Conservation (phyloP, 495 filamentous ascomycete genomes). For the Copromyces sp. region DNA sequence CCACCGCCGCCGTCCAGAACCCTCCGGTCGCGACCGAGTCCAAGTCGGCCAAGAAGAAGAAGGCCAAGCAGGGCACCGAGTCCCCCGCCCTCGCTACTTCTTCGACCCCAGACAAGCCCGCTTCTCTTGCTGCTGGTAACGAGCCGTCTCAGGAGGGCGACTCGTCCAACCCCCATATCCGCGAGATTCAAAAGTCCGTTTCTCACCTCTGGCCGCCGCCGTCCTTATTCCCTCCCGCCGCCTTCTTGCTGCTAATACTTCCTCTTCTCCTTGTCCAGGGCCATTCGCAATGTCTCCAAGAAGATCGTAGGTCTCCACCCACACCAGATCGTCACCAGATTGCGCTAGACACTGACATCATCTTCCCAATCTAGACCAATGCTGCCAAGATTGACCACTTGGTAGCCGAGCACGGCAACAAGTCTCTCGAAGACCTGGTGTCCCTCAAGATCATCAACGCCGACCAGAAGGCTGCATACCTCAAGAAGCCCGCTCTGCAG, state of each 20-base stretch:
- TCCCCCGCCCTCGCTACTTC: constrained; percentile 34
- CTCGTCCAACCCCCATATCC: constrained; percentile 64
- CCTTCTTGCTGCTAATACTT: constrained; percentile 5
- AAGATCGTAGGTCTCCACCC: constrained; percentile 58
- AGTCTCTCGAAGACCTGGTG: constrained; percentile 77
- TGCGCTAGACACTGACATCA: constrained; percentile 10
- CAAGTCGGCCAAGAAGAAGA: constrained; percentile 67
- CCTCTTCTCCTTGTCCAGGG: constrained; percentile 40
- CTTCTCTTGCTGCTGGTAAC: constrained; percentile 27
- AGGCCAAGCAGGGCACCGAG: constrained; percentile 49
- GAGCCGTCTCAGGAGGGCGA: constrained; percentile 42
- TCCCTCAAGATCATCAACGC: constrained; percentile 73
- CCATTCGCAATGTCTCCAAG: constrained; percentile 76
- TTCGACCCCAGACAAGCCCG: constrained; percentile 30
- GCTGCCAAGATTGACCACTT: constrained; percentile 69
- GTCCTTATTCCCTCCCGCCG: neutral
- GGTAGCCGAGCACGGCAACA: constrained; percentile 63
- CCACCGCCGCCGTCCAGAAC: constrained; percentile 42
- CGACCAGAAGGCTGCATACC: constrained; percentile 81
- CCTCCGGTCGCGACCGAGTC: constrained; percentile 37
- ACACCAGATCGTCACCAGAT: neutral
- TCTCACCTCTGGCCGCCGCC: neutral
- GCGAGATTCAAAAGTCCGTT: constrained; percentile 76
- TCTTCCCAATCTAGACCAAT: constrained; percentile 44
- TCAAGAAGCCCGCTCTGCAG: constrained; percentile 83